phyloP scores from a whole-genome alignment of 31 red algal species.

The Odonthalia washingtoniensis region DNA sequence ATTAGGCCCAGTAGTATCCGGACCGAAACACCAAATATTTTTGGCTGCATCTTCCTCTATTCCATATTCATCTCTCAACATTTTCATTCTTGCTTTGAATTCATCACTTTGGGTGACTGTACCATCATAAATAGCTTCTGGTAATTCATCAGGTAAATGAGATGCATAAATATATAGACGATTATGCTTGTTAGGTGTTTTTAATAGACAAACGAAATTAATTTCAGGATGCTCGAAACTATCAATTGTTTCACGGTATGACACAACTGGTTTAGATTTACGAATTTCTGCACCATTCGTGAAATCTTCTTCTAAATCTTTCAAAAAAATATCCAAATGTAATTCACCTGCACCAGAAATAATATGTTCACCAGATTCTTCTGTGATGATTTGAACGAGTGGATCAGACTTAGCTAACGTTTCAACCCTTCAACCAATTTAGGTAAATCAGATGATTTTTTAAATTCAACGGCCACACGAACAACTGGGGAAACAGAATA shows the following conservation, averaged over 20 bases:
- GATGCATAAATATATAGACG: conserved; percentile 96
- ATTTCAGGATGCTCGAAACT: conserved; percentile 77
- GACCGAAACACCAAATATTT: conserved; percentile 98
- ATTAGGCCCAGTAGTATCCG: conserved; percentile 95
- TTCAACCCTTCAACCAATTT: conserved; percentile 99
- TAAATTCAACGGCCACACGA: conserved; percentile 98
- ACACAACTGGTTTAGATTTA: conserved; percentile 94
- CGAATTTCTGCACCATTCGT: conserved; percentile 99
- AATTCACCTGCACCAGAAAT: conserved; percentile 98
- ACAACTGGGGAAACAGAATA: conserved; percentile 99
- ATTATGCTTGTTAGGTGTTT: conserved; percentile 99
- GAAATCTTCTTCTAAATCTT: conserved; percentile 99
- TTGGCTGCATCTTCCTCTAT: conserved; percentile 93
- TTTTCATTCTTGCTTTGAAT: conserved; percentile 84
- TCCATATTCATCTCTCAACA: conserved; percentile 91
- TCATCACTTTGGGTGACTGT: conserved; percentile 95
- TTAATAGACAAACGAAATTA: conserved; percentile 90
- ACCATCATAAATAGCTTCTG: conserved; percentile 95
- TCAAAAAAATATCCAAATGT: conserved; percentile 98
- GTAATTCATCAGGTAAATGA: conserved; percentile 83
- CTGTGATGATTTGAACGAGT: conserved; percentile 90
- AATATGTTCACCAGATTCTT: conserved; percentile 99
- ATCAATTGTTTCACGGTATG: conserved; percentile 95
- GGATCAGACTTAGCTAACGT: conserved; percentile 98
- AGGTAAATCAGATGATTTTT: conserved; percentile 97